phyloP scores from a whole-genome alignment of 805 yeast genomes.

The Schwanniomyces polymorphus region DNA sequence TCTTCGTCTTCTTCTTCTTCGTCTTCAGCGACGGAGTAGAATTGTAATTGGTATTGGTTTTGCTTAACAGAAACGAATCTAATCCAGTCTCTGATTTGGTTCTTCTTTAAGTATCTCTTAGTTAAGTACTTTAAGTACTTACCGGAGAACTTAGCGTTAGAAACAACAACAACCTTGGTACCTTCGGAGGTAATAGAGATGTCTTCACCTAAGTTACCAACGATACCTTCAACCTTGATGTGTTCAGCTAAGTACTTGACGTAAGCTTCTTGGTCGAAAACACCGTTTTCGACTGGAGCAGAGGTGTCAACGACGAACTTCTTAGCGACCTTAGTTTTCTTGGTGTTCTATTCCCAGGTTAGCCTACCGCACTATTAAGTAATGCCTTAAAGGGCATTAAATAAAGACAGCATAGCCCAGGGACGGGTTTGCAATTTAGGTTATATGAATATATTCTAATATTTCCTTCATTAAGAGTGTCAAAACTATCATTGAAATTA shows the following conservation, averaged over 20 bases:
- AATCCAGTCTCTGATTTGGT: slow-evolving; percentile 99
- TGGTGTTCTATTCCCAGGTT: slow-evolving; percentile 69
- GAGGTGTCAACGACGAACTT: slow-evolving; percentile 94
- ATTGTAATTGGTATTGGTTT: slow-evolving; percentile 95
- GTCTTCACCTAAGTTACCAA: slow-evolving; percentile 96
- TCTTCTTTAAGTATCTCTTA: slow-evolving; percentile 99
- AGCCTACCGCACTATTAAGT: slow-evolving; percentile 70
- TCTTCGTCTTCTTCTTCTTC: slow-evolving; percentile 93
- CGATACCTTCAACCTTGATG: slow-evolving; percentile 97
- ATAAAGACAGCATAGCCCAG: slow-evolving; percentile 51
- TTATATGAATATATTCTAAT: slow-evolving; percentile 9
- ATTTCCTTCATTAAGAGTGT: slow-evolving; percentile 8
- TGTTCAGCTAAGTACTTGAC: slow-evolving; percentile 98
- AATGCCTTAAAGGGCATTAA: slow-evolving; percentile 12
- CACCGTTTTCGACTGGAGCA: slow-evolving; percentile 96
- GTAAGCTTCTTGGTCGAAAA: slow-evolving; percentile 96
- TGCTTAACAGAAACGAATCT: slow-evolving; percentile 96
- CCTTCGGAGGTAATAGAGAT: slow-evolving; percentile 86
- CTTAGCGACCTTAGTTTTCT: slow-evolving; percentile 69
- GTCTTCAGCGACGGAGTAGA: slow-evolving; percentile 95
- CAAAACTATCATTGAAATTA: neutral
- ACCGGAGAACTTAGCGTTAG: slow-evolving; percentile 97
- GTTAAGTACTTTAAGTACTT: slow-evolving; percentile 99
- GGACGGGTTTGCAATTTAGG: slow-evolving; percentile 36
- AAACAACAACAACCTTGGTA: slow-evolving; percentile 83